Percentiles rank a stretch among this genome's conserved stretches.
Evolutionary conservation across 805 yeast species (phyloP).

Genomic region (Barnettozyma wickerhamii): DNA sequence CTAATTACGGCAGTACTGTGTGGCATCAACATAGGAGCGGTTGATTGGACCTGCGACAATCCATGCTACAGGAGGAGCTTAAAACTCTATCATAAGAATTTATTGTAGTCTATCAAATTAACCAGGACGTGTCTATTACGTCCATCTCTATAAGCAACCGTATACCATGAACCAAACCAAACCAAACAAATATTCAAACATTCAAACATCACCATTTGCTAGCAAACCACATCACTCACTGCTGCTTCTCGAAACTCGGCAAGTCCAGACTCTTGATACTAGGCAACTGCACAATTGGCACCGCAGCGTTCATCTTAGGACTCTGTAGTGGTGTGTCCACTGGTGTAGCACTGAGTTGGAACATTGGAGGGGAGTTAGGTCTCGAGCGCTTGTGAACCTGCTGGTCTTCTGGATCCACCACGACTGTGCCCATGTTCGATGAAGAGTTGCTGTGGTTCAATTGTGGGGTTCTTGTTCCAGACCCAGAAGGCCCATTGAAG

Average conservation of each 20-base stretch:
- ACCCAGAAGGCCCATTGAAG: conserved; percentile 14
- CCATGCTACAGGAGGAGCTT: too few species aligned
- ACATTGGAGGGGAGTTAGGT: conserved; percentile 44
- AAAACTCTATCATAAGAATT: too few species aligned
- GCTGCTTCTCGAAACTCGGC: conserved; percentile 17
- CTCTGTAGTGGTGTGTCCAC: conserved; percentile 45
- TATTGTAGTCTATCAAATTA: too few species aligned
- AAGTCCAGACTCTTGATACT: conserved; percentile 25
- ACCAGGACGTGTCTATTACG: too few species aligned
- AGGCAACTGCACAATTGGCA: conserved; percentile 18
- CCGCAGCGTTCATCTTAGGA: conserved; percentile 33
- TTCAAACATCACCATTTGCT: too few species aligned
- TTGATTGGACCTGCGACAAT: too few species aligned
- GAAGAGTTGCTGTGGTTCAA: conserved; percentile 20
- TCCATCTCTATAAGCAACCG: too few species aligned
- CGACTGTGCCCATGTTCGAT: neutral
- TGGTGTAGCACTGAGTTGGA: conserved; percentile 38
- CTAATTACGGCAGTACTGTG: too few species aligned
- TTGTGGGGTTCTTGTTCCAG: conserved; percentile 1
- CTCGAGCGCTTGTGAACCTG: conserved; percentile 37
- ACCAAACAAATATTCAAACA: too few species aligned
- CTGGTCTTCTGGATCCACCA: conserved; percentile 13
- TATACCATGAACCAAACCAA: too few species aligned
- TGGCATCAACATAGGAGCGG: too few species aligned
- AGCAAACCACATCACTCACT: too few species aligned